A percentile compares a stretch with the other conserved stretches of the same genome.
Conservation (phyloP, 148 eudicot genomes). For the Amaranthus palmeri region DNA sequence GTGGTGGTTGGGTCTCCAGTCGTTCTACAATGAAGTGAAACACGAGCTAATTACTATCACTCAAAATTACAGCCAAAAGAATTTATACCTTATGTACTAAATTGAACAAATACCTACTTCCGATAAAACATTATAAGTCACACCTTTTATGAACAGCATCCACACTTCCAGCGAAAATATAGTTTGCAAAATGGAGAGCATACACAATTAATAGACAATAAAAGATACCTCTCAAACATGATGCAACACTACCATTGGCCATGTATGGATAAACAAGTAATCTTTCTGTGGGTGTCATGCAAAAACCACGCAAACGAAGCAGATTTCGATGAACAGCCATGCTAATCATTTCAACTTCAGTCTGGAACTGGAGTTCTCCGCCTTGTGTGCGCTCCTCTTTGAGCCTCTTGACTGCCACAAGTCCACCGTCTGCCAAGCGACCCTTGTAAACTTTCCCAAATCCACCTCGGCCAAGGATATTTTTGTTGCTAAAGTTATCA, state of each 20-base stretch:
- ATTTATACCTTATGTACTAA: too few relatives aligned
- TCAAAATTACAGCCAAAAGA: too few relatives aligned
- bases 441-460: constrained; percentile 92
- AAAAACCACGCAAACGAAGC: constrained; percentile 72
- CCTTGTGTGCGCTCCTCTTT: constrained; percentile 82
- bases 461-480: constrained; percentile 80
- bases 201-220: too few relatives aligned
- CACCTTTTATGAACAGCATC: too few relatives aligned
- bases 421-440: constrained; percentile 64
- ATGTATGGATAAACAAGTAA: constrained; percentile 75
- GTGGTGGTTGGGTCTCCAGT: constrained; percentile 32
- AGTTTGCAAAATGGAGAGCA: too few relatives aligned
- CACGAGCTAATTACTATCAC: neutral
- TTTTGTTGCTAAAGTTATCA: constrained; percentile 60
- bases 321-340: constrained; percentile 88
- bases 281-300: constrained; percentile 88
- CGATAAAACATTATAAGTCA: too few relatives aligned
- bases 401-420: constrained; percentile 77
- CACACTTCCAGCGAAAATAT: too few relatives aligned
- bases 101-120: too few relatives aligned
- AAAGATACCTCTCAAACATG: constrained; percentile 73
- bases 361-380: constrained; percentile 80
- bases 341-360: constrained; percentile 81
- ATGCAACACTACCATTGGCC: constrained; percentile 82
- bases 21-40: constrained; percentile 30